Conservation (phyloP, 2,329 filamentous ascomycete genomes). For the Pseudocercospora vitis region DNA sequence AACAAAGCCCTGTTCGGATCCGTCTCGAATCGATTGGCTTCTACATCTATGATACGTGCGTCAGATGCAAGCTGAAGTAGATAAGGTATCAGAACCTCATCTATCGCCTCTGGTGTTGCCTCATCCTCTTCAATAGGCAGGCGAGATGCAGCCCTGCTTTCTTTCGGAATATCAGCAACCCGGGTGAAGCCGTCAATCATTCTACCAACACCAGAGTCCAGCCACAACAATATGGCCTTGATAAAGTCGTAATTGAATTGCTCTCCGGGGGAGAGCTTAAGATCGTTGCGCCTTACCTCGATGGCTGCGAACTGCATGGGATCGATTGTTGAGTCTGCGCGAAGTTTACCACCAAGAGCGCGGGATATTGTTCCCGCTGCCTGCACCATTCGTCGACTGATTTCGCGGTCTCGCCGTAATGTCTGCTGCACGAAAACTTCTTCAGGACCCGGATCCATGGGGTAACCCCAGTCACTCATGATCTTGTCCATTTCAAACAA, state of each 20-base stretch:
- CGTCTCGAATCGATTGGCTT: conserved; percentile 58
- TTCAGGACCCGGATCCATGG: conserved; percentile 55
- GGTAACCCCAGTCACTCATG: conserved; percentile 57
- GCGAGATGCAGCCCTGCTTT: conserved; percentile 39
- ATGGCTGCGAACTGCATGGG: conserved; percentile 32
- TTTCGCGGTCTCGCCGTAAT: conserved; percentile 56
- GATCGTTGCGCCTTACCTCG: conserved; percentile 43
- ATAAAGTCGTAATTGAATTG: conserved; percentile 66
- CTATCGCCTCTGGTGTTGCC: conserved; percentile 54
- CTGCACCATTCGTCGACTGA: conserved; percentile 61
- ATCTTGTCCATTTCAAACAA: conserved; percentile 59
- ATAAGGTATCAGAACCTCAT: conserved; percentile 60
- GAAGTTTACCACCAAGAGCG: conserved; percentile 55
- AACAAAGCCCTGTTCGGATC: conserved; percentile 57
- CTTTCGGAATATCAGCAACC: conserved; percentile 39
- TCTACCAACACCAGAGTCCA: conserved; percentile 58
- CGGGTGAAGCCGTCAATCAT: conserved; percentile 59
- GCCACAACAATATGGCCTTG: conserved; percentile 62
- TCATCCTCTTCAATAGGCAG: conserved; percentile 53
- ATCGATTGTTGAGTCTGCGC: conserved; percentile 35
- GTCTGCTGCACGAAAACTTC: conserved; percentile 57
- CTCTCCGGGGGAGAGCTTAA: conserved; percentile 42
- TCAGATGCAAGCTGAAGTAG: conserved; percentile 55
- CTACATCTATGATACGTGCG: conserved; percentile 55
- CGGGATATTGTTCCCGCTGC: conserved; percentile 59